phyloP scores from a whole-genome alignment of 2,329 filamentous ascomycete species.

The Venturia aucupariae region DNA sequence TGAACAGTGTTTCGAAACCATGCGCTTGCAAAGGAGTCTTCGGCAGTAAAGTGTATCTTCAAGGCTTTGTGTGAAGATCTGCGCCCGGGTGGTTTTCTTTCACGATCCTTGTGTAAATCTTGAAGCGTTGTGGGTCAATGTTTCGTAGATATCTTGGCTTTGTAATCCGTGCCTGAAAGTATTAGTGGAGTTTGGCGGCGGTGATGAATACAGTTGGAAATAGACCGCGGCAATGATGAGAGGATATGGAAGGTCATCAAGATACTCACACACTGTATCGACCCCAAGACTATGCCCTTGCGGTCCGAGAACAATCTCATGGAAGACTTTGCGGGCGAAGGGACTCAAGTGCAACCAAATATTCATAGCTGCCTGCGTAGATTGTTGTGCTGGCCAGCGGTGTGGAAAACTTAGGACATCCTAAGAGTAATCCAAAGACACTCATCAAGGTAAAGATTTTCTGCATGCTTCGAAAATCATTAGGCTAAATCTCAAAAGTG shows the following conservation, averaged over 20 bases:
- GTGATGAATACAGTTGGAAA: background rate
- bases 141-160: background rate
- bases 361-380: no score
- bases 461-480: no score
- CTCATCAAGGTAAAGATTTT: no score
- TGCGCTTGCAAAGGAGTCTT: no score
- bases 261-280: background rate
- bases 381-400: no score
- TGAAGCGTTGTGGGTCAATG: background rate
- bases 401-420: no score
- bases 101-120: background rate
- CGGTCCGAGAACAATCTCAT: no score
- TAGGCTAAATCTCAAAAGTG: no score
- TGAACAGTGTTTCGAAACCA: no score
- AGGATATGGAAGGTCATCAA: background rate
- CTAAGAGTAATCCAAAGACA: no score
- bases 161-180: background rate
- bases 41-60: background rate
- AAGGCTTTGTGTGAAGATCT: background rate
- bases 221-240: background rate
- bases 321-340: background rate
- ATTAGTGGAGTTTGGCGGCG: background rate
- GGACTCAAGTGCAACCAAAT: no score
- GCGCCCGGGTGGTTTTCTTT: background rate
- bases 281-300: background rate